Evolutionary conservation across 2,329 filamentous ascomycete genomes (phyloP).

Genomic region (Neurospora sp.): DNA sequence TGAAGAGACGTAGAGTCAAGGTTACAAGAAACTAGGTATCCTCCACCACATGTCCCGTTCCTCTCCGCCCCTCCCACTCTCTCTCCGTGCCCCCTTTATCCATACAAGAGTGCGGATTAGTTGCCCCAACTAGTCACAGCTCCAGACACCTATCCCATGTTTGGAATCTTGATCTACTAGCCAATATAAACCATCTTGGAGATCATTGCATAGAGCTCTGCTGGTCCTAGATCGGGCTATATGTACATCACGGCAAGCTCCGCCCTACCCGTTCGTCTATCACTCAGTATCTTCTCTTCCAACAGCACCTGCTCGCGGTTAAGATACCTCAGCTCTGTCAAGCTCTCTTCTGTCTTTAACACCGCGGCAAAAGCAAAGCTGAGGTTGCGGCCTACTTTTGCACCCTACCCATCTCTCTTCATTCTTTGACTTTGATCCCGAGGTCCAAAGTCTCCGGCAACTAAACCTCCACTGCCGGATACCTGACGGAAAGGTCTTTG

Average conservation of each 20-base stretch:
- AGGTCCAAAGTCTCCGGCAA: background rate
- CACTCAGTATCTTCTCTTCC: background rate
- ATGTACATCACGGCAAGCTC: background rate
- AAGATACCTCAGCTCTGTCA: background rate
- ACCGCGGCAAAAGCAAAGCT: background rate
- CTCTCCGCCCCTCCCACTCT: background rate
- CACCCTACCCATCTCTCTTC: background rate
- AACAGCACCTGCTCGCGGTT: background rate
- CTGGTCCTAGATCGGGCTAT: background rate
- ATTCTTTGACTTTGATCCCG: background rate
- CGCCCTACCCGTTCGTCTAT: background rate
- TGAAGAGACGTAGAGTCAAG: background rate
- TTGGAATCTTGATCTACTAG: background rate
- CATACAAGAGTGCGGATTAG: background rate
- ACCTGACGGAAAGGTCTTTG: background rate
- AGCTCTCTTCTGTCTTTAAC: background rate
- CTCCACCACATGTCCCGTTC: background rate
- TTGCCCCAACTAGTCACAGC: background rate
- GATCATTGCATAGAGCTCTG: background rate
- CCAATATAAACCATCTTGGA: background rate
- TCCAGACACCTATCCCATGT: background rate
- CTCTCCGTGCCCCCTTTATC: background rate
- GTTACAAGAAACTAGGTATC: background rate
- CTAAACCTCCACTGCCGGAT: background rate
- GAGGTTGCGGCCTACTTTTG: background rate